Evolutionary conservation across 805 yeast species (phyloP).

Genomic region (Starmerella apis): DNA sequence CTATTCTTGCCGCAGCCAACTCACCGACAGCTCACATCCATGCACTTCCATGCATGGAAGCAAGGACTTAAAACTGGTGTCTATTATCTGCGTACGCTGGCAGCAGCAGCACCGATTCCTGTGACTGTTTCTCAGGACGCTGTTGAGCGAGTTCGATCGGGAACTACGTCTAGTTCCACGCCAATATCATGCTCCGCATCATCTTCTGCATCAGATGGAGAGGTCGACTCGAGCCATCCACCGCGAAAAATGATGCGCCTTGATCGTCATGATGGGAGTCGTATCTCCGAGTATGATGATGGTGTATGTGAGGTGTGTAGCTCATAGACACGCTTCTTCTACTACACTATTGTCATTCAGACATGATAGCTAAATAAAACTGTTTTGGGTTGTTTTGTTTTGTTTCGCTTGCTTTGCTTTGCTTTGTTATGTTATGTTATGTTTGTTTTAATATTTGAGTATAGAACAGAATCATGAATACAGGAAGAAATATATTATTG

Average conservation of each 20-base stretch:
- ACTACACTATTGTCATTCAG: too few species aligned
- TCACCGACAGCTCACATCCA: constrained; percentile 83
- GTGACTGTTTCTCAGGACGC: constrained; percentile 52
- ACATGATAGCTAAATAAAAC: too few species aligned
- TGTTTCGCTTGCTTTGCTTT: too few species aligned
- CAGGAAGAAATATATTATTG: too few species aligned
- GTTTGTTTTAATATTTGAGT: too few species aligned
- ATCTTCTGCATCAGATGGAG: neutral
- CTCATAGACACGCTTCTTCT: too few species aligned
- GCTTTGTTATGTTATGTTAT: too few species aligned
- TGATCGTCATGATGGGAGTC: neutral
- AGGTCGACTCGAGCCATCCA: neutral
- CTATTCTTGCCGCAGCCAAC: constrained; percentile 78
- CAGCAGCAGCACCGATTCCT: constrained; percentile 91
- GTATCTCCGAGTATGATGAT: neutral
- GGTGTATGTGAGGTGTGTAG: constrained; percentile 1
- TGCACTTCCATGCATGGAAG: constrained; percentile 98
- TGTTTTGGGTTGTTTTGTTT: too few species aligned
- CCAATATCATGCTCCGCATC: neutral
- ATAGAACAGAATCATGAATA: too few species aligned
- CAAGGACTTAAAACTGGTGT: constrained; percentile 95
- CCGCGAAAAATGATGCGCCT: neutral
- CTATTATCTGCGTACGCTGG: constrained; percentile 90
- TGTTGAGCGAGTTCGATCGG: constrained; percentile 10
- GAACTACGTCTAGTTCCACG: neutral